Evolutionary conservation across 192 early-diverging fungal genomes (phyloP).

Genomic region (Backusella westeae): DNA sequence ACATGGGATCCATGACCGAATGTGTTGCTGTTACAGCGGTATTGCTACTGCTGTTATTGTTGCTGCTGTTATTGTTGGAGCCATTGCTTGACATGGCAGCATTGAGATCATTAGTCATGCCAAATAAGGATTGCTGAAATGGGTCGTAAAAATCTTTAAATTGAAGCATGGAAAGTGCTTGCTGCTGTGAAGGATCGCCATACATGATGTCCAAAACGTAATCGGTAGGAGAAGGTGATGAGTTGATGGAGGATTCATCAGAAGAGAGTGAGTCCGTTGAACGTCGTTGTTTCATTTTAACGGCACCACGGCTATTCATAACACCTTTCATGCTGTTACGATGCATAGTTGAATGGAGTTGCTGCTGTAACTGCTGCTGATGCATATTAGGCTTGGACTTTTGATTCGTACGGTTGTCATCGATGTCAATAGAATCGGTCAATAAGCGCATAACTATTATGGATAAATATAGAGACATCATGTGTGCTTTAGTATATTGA

Average conservation of each 20-base stretch:
- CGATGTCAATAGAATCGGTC: conserved; percentile 39
- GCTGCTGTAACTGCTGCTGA: neutral
- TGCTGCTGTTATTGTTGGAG: conserved; percentile 1
- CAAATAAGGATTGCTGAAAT: conserved; percentile 17
- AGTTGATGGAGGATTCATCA: conserved; percentile 33
- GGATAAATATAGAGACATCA: neutral
- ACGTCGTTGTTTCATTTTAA: conserved; percentile 21
- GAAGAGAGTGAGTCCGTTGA: conserved; percentile 31
- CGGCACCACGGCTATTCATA: neutral
- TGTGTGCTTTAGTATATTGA: neutral
- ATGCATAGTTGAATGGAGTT: neutral
- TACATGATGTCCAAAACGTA: conserved; percentile 40
- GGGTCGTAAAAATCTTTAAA: conserved; percentile 22
- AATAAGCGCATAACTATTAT: conserved; percentile 47
- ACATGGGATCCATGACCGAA: neutral
- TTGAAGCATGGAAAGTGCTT: conserved; percentile 21
- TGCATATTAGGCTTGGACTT: neutral
- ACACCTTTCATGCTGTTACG: neutral
- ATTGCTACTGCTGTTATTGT: neutral
- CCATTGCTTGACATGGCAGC: conserved; percentile 1
- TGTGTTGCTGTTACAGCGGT: neutral
- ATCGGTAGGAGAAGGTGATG: conserved; percentile 35
- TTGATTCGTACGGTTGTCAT: conserved; percentile 17
- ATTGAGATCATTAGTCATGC: neutral
- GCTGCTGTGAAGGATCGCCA: conserved; percentile 20